Base-by-base conservation (phyloP, 805 yeast genomes). In the Tetrapisispora taiwanensis region DNA sequence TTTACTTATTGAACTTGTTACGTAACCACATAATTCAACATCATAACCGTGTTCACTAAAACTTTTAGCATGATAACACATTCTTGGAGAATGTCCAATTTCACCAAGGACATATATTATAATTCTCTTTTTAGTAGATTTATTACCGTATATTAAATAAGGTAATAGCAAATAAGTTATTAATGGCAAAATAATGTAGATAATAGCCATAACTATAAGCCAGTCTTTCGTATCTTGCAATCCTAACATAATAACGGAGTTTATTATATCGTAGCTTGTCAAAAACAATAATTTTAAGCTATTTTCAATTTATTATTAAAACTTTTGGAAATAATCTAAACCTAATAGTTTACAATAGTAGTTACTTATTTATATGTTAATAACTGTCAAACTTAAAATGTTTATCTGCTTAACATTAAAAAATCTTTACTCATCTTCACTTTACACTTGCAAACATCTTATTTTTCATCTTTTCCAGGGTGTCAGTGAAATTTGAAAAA, bases 21-120 rank as follows among this genome's bases (percentile, higher is more conserved):
- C 50, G 53, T 89, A 90, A 0, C 98, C 98, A 60, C 95, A 84
- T 30, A 92, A 62, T 46, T 82, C 85, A 4, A 92, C 97, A 38
- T 71, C 68, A 61, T 80, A 83, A 0, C 88, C 92, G 15, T 68
- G 63, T 1, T 63, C 55, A n/a, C 83, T 74, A 53, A 92, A 79
- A 44, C 90, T 81, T 46, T 71, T 66, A 0, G 95, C 95, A 60
- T 92, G 98, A 63, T 90, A 84, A 52, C 81, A 74, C 84, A 90
- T 92, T 47, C 98, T 71, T 7, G 98, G 98, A 0, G 97, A 89
- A 58, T 88, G 95, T 13, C 95, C 96, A 43, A 92, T 59, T 58
- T 90, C 97, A 1, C 98, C 98, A 17, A 92, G 67, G 2, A 92
- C 98, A 49, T 86, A 73, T 17, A 92, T 78, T 9, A 84, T 72